Percentiles rank a stretch among this genome's conserved stretches.
Evolutionary conservation across 441 rosid species (phyloP).

Genomic region (Sinapis alba): DNA sequence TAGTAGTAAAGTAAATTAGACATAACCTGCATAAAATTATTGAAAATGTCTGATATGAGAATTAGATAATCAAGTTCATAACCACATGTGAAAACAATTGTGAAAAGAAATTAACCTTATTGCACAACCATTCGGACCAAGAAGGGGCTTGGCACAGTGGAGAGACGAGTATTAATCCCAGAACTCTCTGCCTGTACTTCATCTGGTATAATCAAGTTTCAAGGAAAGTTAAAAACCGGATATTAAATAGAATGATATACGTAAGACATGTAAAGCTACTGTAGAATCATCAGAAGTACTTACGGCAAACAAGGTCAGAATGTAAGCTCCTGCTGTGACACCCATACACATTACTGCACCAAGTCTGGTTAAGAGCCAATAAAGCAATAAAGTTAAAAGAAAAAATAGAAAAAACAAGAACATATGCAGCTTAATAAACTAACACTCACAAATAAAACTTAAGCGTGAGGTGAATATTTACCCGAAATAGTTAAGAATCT

Average conservation of each 20-base stretch:
- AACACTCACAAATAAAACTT: not conserved
- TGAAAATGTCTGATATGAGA: conserved; percentile 9
- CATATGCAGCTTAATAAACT: conserved; percentile 11
- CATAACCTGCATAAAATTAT: conserved; percentile 60
- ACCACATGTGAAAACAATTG: conserved; percentile 5
- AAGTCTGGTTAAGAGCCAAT: conserved; percentile 53
- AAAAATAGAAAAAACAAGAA: not conserved
- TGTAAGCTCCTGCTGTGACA: conserved; percentile 95
- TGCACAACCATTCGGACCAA: conserved; percentile 95
- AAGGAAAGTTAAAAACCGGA: not conserved
- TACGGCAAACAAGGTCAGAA: conserved; percentile 91
- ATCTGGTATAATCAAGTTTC: conserved; percentile 44
- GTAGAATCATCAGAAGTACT: conserved; percentile 32
- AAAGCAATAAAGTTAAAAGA: not conserved
- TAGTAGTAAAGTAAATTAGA: conserved; percentile 83
- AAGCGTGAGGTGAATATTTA: conserved; percentile 32
- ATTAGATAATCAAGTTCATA: not conserved
- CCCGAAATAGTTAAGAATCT: conserved; percentile 94
- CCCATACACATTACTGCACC: conserved; percentile 99
- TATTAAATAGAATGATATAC: not conserved
- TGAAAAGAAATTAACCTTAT: conserved; percentile 58
- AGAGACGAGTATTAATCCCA: conserved; percentile 87
- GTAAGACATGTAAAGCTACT: not conserved
- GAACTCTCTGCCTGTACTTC: conserved; percentile 86
- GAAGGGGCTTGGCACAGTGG: conserved; percentile 93